A percentile compares a stretch with the other conserved stretches of the same genome.
Conservation (phyloP, 805 yeast genomes). For the Metschnikowia kunwiensis region DNA sequence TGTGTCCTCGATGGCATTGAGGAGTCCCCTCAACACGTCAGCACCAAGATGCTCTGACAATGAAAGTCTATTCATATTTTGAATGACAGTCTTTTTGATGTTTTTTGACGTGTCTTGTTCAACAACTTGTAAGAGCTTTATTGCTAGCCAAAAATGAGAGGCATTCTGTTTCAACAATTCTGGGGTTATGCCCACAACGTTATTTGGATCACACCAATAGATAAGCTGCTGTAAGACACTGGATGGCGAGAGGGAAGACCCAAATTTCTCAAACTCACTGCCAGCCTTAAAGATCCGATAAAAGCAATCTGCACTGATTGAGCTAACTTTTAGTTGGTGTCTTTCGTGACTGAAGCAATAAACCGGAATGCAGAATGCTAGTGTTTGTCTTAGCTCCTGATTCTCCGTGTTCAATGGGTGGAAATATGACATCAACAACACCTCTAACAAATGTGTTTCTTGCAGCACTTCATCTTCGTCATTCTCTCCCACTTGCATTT, state of each 20-base stretch:
- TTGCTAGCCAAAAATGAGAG: conserved; percentile 55
- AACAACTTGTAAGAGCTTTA: conserved; percentile 51
- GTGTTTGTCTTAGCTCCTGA: conserved; percentile 68
- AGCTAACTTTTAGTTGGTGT: conserved; percentile 66
- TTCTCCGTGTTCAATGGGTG: conserved; percentile 63
- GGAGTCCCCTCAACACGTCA: conserved; percentile 30
- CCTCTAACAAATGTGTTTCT: conserved; percentile 53
- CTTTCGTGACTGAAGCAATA: conserved; percentile 71
- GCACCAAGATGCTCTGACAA: conserved; percentile 29
- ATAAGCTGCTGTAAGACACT: conserved; percentile 66
- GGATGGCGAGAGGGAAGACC: conserved; percentile 41
- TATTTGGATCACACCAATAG: conserved; percentile 82
- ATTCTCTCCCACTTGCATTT: conserved; percentile 9
- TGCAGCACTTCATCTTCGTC: conserved; percentile 25
- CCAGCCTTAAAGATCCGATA: conserved; percentile 48
- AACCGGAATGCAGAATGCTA: conserved; percentile 85
- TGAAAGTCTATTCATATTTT: conserved; percentile 47
- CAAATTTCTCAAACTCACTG: conserved; percentile 33
- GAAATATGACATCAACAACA: conserved; percentile 70
- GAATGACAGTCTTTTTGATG: conserved; percentile 51
- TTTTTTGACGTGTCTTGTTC: conserved; percentile 49
- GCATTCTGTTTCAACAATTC: conserved; percentile 42
- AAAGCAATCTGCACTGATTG: conserved; percentile 65
- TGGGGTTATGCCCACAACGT: conserved; percentile 49
- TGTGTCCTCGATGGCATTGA: conserved; percentile 35